Evolutionary conservation across 495 filamentous ascomycete species (phyloP), one percentile per base, ranked within the genome.

Genomic region (Penicillium waksmanii): DNA sequence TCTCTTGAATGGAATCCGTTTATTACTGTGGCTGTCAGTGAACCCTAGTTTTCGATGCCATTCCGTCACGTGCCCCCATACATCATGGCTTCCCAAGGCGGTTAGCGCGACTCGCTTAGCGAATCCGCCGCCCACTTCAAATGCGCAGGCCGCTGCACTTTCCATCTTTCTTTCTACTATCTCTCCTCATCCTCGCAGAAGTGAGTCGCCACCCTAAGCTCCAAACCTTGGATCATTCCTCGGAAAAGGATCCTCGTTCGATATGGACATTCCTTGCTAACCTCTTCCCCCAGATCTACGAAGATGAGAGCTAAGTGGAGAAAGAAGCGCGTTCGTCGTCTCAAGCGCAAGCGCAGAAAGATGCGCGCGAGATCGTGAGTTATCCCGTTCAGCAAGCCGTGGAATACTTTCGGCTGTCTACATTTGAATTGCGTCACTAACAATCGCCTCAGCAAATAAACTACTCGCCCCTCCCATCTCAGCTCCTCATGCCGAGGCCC

Each of bases 301-400:
- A 93, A 85, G 87, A 96, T 97, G 93, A 93, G 93, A 92, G 91
- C 91, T 70, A 97, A 97, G 84, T 97, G 93, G 93, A 92, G 93
- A 86, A 97, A 97, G 90, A 97, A 97, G 93, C 85, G 93, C 75
- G 92, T 96, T 82, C 89, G 93, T 65, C 88, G 93, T 80, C 89
- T 97, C 80, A 97, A 97, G 88, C 87, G 91, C 78, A 97, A 97
- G 93, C 89, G 93, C 79, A 94, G 93, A 92, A 97, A 97, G 92
- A 95, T 92, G 81, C 88, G 93, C 75, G 93, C 92, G 66, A 82
- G 93, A 83, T 89, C 85, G 93, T 96, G 84, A 82, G 88, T 65
- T 35, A 36, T 21, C 40, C 42, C 8, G 42, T 19, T 18, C 42
- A 18, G 42, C 8, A 17, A 19, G 8, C 4, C 13, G 42, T 9